Conservation (phyloP, 768 basidiomycete species). For the Roridomyces roridus region DNA sequence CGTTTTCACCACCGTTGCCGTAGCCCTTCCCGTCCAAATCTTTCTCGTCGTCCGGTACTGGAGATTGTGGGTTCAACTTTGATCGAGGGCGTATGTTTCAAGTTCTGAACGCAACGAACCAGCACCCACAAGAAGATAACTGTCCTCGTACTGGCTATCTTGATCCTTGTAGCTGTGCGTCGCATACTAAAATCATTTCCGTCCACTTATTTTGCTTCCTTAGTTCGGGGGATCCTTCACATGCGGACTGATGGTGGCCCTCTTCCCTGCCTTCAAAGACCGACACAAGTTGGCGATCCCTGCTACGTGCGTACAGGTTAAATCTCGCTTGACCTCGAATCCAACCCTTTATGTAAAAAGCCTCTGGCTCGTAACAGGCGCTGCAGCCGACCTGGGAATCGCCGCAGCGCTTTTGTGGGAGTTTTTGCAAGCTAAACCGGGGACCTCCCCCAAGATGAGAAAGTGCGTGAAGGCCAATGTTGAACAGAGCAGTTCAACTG, state of each 20-base stretch:
- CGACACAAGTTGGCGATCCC: neutral
- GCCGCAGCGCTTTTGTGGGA: neutral
- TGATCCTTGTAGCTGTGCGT: too few species aligned
- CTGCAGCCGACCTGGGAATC: too few species aligned
- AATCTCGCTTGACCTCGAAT: too few species aligned
- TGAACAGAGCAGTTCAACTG: neutral
- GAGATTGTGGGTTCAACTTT: neutral
- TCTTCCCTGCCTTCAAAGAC: slow-evolving; percentile 1
- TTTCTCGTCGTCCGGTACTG: neutral
- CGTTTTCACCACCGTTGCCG: neutral
- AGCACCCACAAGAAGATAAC: slow-evolving; percentile 1
- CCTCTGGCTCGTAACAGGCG: slow-evolving; percentile 4
- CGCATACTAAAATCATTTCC: too few species aligned
- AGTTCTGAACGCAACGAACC: too few species aligned
- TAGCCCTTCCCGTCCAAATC: neutral
- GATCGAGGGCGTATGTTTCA: too few species aligned
- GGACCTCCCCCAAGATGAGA: neutral
- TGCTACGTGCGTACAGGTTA: neutral
- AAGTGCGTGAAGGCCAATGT: neutral
- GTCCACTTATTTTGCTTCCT: neutral
- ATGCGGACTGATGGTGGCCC: neutral
- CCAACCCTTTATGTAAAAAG: too few species aligned
- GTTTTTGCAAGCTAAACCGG: neutral
- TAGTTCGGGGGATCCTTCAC: neutral
- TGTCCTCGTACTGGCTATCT: too few species aligned